A percentile compares a stretch with the other conserved stretches of the same genome.
phyloP scores from a whole-genome alignment of 2,329 filamentous ascomycete species.

The Colletotrichum sp. region DNA sequence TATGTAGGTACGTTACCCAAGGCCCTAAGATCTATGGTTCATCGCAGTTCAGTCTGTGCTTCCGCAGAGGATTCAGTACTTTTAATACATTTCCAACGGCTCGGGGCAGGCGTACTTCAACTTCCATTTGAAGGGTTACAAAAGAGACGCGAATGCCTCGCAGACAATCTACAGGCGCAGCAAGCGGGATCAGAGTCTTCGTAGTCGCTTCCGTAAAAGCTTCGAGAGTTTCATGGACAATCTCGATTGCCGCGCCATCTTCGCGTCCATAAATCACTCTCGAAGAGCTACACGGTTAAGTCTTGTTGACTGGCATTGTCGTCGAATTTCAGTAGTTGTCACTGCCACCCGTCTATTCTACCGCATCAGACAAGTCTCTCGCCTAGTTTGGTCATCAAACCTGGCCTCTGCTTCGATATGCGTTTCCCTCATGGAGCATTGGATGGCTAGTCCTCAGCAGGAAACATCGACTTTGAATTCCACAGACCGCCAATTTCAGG shows the following conservation, averaged over 20 bases:
- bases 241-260: neutral
- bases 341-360: fast-evolving
- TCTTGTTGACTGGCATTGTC: neutral
- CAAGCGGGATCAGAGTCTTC: neutral
- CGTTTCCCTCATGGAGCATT: too few relatives aligned
- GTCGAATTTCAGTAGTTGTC: neutral
- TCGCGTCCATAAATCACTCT: neutral
- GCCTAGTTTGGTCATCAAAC: too few relatives aligned
- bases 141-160: neutral
- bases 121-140: neutral
- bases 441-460: too few relatives aligned
- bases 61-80: neutral
- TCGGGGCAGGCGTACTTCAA: neutral
- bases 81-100: neutral
- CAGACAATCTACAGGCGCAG: neutral
- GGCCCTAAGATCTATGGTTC: neutral
- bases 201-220: neutral
- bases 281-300: neutral
- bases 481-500: neutral
- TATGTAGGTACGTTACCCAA: neutral
- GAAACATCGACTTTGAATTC: too few relatives aligned
- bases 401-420: neutral
- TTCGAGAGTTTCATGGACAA: neutral
- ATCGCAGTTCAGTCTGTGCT: neutral
- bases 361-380: neutral